Percentiles rank a stretch among this genome's conserved stretches.
phyloP scores from a whole-genome alignment of 2,329 filamentous ascomycete genomes.

The Neonectria faginata region DNA sequence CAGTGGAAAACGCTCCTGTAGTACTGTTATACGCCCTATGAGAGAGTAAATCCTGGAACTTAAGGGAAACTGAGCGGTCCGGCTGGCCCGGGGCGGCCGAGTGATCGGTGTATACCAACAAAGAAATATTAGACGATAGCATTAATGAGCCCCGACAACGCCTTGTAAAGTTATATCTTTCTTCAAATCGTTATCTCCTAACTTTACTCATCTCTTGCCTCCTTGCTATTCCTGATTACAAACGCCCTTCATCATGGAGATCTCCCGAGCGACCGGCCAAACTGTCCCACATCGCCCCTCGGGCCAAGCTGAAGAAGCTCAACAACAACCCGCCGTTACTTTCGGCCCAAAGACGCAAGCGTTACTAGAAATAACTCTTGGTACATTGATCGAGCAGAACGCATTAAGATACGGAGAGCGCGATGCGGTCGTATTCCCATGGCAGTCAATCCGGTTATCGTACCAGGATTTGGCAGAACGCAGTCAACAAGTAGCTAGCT shows the following conservation, averaged over 20 bases:
- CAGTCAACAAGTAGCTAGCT: constrained; percentile 22
- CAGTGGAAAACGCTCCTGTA: background rate
- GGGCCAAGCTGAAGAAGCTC: background rate
- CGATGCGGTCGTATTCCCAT: constrained; percentile 23
- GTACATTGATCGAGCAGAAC: constrained; percentile 19
- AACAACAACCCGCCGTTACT: background rate
- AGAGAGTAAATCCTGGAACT: background rate
- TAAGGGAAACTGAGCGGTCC: background rate
- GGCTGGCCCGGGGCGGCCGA: background rate
- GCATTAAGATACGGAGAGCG: constrained; percentile 15
- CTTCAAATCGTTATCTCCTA: background rate
- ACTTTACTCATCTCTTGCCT: no score
- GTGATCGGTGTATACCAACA: no score
- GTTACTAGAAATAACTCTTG: constrained; percentile 6
- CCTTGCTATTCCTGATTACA: background rate
- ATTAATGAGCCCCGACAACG: background rate
- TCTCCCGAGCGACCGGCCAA: background rate
- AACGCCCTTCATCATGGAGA: background rate
- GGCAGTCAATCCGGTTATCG: constrained; percentile 25
- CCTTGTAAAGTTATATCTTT: background rate
- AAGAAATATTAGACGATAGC: background rate
- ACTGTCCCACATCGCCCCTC: background rate
- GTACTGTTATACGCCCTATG: background rate
- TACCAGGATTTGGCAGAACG: constrained; percentile 27
- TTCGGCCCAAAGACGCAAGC: background rate